Percentiles rank a stretch among this genome's conserved stretches.
Evolutionary conservation across 306 rosid species (phyloP).

Genomic region (Spatholobus suberectus): DNA sequence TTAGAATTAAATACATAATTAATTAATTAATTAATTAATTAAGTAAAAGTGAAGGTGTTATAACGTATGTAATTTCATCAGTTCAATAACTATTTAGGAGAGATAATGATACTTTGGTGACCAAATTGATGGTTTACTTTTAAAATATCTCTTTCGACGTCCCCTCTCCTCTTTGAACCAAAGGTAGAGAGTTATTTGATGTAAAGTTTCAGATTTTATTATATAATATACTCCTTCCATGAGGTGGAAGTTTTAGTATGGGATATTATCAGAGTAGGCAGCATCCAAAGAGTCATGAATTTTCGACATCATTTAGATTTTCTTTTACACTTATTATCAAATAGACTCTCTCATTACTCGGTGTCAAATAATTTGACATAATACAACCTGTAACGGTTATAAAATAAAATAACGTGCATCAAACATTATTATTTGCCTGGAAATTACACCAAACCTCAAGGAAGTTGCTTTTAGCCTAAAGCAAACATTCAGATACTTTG

Average conservation of each 20-base stretch:
- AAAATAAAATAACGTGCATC: not conserved
- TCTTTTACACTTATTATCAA: not conserved
- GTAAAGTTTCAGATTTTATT: not conserved
- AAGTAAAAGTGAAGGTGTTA: too few species aligned
- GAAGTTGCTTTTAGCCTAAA: not conserved
- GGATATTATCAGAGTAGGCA: not conserved
- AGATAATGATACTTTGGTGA: too few species aligned
- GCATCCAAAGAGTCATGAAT: not conserved
- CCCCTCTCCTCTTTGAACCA: too few species aligned
- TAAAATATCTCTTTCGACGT: too few species aligned
- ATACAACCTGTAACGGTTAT: not conserved
- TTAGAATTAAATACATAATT: too few species aligned
- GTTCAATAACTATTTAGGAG: too few species aligned
- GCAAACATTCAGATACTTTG: slow-evolving; percentile 38
- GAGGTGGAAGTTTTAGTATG: not conserved
- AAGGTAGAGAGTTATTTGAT: not conserved
- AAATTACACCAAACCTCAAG: not conserved
- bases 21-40: too few species aligned
- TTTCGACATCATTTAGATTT: not conserved
- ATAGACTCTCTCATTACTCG: not conserved
- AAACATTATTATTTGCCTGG: not conserved
- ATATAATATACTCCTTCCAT: not conserved
- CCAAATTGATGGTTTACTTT: too few species aligned
- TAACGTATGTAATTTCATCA: too few species aligned
- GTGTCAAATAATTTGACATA: not conserved